Base-by-base conservation (phyloP, 495 filamentous ascomycete species). In the Penicillium pancosmium region DNA sequence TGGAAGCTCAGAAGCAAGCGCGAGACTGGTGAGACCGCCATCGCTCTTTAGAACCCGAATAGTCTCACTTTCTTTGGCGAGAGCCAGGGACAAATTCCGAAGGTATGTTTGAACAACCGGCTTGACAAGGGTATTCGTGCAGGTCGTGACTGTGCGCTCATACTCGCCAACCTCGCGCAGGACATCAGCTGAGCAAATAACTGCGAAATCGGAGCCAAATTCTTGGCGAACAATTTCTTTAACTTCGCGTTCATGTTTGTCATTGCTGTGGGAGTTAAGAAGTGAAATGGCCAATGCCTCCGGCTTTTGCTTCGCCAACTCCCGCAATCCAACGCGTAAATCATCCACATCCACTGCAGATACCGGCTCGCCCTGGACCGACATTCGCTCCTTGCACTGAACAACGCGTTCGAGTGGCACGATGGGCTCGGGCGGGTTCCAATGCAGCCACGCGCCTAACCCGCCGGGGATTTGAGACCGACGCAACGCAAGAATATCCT, bases 21-120 rank as follows among this genome's bases (percentile, higher is more conserved):
- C 62, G 18, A 80, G 47, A 16, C 74, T 79, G 2, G 79, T 80
- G 19, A 82, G 56, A 0, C 78, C 79, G 9, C 80, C 78, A 52
- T 82, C 80, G 7, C 71, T 76, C 38, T 81, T 80, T 4, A 82
- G 68, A n/a, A 82, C 76, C 12, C 78, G 73, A 21, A 82, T 72
- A 0, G 66, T 72, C 23, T 78, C 66, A 4, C 73, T 75, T 21
- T 82, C 77, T 0, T 62, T 56, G 8, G 65, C 60, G 0, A 82
- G 70, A 33, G 61, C 62, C 10, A 70, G 62, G 5, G 68, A 65
- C 10, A 82, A 65, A 21, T 78, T 76, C 3, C 47, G 50, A 11
- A 82, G 63, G 59, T 82, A 82, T 2, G 56, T 68, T 52, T 79
- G 73, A 4, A 82, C 78, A 12, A 79, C 70, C 0, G 80, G 80